A percentile compares a stretch with the other conserved stretches of the same genome.
These are phyloP conservation scores for Phtheirospermum japonicum DNA, from an alignment of 257 asterid species.

Conservation along the genomic window DNA sequence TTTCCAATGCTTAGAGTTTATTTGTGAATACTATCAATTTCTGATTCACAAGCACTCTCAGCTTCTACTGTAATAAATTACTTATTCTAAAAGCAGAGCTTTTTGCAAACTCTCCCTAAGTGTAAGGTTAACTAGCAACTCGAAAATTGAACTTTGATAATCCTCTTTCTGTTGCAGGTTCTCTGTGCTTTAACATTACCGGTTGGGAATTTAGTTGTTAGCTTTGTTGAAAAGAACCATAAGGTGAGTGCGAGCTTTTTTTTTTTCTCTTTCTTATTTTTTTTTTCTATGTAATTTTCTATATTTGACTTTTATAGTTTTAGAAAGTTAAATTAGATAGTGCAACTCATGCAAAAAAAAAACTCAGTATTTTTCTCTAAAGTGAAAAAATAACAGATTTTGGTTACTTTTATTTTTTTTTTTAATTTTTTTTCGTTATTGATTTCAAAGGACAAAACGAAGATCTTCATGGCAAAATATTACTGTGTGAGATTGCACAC, in stretches of 20 bases:
- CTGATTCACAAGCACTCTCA: too few relatives aligned
- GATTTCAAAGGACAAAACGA: conserved; percentile 47
- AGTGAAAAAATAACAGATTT: too few relatives aligned
- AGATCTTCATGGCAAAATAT: conserved; percentile 77
- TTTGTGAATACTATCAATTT: too few relatives aligned
- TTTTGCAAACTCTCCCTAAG: background rate
- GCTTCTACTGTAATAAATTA: too few relatives aligned
- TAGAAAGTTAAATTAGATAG: background rate
- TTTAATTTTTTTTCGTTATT: background rate
- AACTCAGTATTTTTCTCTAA: too few relatives aligned
- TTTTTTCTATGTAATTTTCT: too few relatives aligned
- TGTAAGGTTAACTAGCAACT: background rate
- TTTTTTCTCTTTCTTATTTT: too few relatives aligned
- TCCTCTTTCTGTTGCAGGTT: conserved; percentile 40
- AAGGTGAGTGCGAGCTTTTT: conserved; percentile 28
- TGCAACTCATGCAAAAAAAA: background rate
- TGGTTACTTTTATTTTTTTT: background rate
- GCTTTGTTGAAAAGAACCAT: conserved; percentile 60
- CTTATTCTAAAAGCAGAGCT: too few relatives aligned
- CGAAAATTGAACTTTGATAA: background rate
- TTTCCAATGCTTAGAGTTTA: too few relatives aligned
- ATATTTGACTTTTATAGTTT: background rate
- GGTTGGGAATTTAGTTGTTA: conserved; percentile 47
- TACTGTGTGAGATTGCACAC: conserved; percentile 77
- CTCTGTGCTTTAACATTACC: conserved; percentile 66